A percentile compares a stretch with the other conserved stretches of the same genome.
Evolutionary conservation across 441 rosid genomes (phyloP).

Genomic region (Jatropha multifida): DNA sequence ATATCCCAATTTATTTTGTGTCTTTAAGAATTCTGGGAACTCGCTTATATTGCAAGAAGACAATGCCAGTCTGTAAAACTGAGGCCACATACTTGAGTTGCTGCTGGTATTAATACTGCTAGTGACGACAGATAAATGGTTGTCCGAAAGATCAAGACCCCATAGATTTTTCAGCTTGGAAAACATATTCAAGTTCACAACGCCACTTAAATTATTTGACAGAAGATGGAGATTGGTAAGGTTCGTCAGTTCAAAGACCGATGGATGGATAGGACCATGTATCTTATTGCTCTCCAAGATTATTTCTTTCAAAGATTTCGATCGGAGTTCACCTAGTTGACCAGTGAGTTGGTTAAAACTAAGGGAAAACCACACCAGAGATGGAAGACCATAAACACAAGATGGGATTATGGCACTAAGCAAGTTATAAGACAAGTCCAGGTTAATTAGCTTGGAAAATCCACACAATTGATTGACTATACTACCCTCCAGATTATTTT

Average conservation of each 20-base stretch:
- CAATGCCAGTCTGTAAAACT: conserved; percentile 16
- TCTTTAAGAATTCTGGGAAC: conserved; percentile 28
- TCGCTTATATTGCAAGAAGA: conserved; percentile 27
- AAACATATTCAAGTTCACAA: too few species aligned
- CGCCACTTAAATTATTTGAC: conserved; percentile 24
- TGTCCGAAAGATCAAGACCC: conserved; percentile 19
- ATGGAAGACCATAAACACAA: conserved; percentile 25
- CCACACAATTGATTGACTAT: conserved; percentile 3
- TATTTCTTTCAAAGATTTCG: neutral
- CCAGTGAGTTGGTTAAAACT: conserved; percentile 6
- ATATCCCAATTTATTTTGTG: conserved; percentile 1
- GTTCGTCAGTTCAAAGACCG: conserved; percentile 10
- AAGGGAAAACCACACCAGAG: neutral
- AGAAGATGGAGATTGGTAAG: conserved; percentile 14
- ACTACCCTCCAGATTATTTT: neutral
- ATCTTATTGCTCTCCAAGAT: neutral
- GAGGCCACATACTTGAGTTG: conserved; percentile 10
- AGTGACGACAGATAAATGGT: conserved; percentile 10
- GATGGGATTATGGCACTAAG: conserved; percentile 23
- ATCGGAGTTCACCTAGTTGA: neutral
- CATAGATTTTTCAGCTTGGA: too few species aligned
- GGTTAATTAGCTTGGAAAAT: neutral
- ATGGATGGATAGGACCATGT: conserved; percentile 14
- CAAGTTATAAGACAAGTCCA: conserved; percentile 7
- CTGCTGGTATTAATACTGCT: neutral